A percentile compares a stretch with the other conserved stretches of the same genome.
Evolutionary conservation across 225 moss, liverwort and hornwort genomes (phyloP).

Genomic region (Neckera pumila): DNA sequence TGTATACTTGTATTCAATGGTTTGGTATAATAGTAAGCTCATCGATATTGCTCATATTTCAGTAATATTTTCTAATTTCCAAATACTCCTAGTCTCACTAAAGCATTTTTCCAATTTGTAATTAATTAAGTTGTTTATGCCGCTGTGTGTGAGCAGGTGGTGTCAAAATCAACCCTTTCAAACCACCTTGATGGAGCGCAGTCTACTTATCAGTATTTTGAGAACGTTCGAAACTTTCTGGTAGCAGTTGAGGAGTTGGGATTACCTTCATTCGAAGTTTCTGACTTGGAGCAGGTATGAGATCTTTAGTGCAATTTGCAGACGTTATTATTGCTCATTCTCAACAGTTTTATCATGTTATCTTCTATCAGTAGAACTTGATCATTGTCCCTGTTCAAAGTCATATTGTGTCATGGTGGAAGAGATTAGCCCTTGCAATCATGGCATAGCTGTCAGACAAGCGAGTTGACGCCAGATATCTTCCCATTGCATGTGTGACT

Average conservation of each 20-base stretch:
- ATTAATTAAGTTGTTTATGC: background rate
- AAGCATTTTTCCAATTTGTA: background rate
- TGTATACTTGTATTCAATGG: background rate
- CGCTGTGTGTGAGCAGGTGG: constrained; percentile 22
- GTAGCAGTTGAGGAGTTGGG: constrained; percentile 48
- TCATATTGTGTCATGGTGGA: too few species aligned
- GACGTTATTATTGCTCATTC: background rate
- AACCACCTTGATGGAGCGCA: constrained; percentile 35
- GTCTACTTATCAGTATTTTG: constrained; percentile 39
- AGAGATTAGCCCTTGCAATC: too few species aligned
- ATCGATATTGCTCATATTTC: background rate
- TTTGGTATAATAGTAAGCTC: background rate
- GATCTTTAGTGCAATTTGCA: background rate
- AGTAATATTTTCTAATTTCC: background rate
- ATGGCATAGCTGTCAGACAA: too few species aligned
- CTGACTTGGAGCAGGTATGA: constrained; percentile 44
- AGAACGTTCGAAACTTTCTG: constrained; percentile 52
- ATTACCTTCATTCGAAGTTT: constrained; percentile 49
- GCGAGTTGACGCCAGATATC: too few species aligned
- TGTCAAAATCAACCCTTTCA: constrained; percentile 20
- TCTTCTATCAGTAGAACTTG: background rate
- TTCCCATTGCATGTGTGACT: too few species aligned
- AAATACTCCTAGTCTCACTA: background rate
- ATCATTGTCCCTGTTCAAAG: too few species aligned
- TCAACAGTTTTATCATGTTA: background rate